Evolutionary conservation across 768 basidiomycete genomes (phyloP).

Genomic region (Fomitopsis serialis): DNA sequence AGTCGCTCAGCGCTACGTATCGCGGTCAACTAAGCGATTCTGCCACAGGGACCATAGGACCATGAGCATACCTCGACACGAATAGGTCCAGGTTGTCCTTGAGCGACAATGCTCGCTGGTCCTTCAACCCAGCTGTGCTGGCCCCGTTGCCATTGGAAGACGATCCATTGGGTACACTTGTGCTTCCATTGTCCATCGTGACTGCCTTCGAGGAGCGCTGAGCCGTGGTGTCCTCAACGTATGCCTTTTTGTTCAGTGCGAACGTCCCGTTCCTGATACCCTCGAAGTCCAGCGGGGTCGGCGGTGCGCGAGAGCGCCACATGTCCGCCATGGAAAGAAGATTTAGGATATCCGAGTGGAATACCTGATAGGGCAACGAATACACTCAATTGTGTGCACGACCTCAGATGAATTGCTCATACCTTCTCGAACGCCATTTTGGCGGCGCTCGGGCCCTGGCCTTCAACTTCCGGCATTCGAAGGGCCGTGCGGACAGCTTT

Average conservation of each 20-base stretch:
- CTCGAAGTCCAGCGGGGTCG: constrained; percentile 80
- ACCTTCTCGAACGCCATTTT: constrained; percentile 84
- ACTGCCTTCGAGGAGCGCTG: neutral
- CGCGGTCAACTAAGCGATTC: neutral
- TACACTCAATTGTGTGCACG: neutral
- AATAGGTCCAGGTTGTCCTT: constrained; percentile 83
- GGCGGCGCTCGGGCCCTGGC: constrained; percentile 39
- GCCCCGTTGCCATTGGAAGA: constrained; percentile 12
- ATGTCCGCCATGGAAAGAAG: constrained; percentile 92
- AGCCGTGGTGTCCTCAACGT: constrained; percentile 8
- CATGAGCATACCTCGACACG: constrained; percentile 59
- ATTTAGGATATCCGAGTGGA: constrained; percentile 81
- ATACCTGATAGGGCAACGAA: constrained; percentile 53
- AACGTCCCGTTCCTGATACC: constrained; percentile 64
- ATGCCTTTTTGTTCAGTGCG: constrained; percentile 27
- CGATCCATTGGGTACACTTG: constrained; percentile 20
- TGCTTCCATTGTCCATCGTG: constrained; percentile 4
- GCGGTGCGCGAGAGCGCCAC: constrained; percentile 91
- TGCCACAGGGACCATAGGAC: neutral
- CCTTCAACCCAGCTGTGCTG: constrained; percentile 48
- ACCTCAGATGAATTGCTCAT: neutral
- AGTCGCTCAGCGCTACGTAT: constrained; percentile 69
- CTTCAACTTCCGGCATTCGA: constrained; percentile 32
- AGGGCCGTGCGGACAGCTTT: constrained; percentile 69
- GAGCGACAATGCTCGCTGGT: constrained; percentile 73